Conservation (phyloP, 169 alveolate genomes). For the Eimeria zaria region DNA sequence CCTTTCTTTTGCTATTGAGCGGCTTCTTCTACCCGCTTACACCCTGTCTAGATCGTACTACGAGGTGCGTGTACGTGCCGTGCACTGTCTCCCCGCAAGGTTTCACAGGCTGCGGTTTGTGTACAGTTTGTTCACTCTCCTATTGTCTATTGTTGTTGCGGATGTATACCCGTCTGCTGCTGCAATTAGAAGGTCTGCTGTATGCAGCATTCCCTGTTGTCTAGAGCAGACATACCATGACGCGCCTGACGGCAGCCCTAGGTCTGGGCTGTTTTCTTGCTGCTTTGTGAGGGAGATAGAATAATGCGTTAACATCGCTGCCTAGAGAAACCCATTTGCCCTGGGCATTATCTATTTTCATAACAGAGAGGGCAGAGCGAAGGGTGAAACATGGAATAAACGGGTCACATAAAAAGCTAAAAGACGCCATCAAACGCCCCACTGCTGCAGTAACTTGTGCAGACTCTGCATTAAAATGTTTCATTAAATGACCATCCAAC, state of each 20-base stretch:
- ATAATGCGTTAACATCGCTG: constrained; percentile 84
- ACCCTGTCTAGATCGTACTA: not conserved
- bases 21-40: not conserved
- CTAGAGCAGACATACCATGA: constrained; percentile 30
- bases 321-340: constrained; percentile 84
- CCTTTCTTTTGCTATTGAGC: not conserved
- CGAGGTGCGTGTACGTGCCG: not conserved
- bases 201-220: not conserved
- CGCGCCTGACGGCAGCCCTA: not conserved
- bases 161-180: not conserved
- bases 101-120: not conserved
- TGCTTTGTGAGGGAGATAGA: constrained; percentile 73
- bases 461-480: constrained; percentile 38
- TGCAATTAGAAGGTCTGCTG: not conserved
- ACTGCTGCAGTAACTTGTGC: constrained; percentile 29
- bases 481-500: constrained; percentile 60
- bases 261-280: constrained; percentile 2
- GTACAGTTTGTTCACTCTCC: not conserved
- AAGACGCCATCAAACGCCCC: constrained; percentile 84
- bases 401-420: constrained; percentile 72
- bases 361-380: constrained; percentile 24
- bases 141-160: not conserved
- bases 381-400: constrained; percentile 77
- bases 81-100: not conserved
- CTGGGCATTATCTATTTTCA: constrained; percentile 44